Base-by-base conservation (phyloP, 768 basidiomycete species). In the Tremella mesenterica region DNA sequence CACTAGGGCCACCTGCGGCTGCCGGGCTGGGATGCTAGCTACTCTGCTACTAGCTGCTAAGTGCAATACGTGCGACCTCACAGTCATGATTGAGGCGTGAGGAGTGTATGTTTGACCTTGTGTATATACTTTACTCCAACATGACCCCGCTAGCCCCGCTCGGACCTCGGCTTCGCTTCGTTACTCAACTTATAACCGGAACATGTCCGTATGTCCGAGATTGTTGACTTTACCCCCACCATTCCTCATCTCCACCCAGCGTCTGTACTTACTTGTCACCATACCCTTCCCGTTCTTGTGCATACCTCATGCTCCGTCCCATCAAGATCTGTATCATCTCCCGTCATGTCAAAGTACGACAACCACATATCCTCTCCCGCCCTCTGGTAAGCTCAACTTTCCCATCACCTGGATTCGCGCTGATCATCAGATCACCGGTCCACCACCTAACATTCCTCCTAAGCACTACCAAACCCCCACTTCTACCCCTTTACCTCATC, bases 361-460 rank as follows among this genome's bases (percentile, higher is more conserved):
- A n/a, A n/a, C n/a, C n/a, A n/a, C n/a, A n/a, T n/a, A n/a, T n/a
- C n/a, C n/a, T n/a, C n/a, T n/a, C n/a, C n/a, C n/a, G n/a, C n/a
- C n/a, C n/a, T 23, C 14, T 41, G 38, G 38, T 41, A 41, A n/a
- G 38, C 38, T n/a, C n/a, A n/a, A n/a, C 6, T 41, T 41, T 41
- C 14, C 38, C 14, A 5, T 14, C 38, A 41, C n/a, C n/a, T 41
- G 38, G n/a, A 23, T 23, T 18, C n/a, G 38, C 38, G 38, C 38
- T 41, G 38, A 36, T 36, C 12, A 41, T 23, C 33, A 69, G 67
- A 69, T 69, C 48, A 69, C 67, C 34, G 67, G 67, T 5, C 67
- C 67, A 29, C 62, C 67, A 30, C 61, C 67, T 3, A 43, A 53
- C 16, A 18, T 51, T 16, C 53, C 61, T 8, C 48, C 48, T 8